These are phyloP conservation scores for Coriaria nepalensis DNA, from an alignment of 306 rosid species.

Conservation along the genomic window DNA sequence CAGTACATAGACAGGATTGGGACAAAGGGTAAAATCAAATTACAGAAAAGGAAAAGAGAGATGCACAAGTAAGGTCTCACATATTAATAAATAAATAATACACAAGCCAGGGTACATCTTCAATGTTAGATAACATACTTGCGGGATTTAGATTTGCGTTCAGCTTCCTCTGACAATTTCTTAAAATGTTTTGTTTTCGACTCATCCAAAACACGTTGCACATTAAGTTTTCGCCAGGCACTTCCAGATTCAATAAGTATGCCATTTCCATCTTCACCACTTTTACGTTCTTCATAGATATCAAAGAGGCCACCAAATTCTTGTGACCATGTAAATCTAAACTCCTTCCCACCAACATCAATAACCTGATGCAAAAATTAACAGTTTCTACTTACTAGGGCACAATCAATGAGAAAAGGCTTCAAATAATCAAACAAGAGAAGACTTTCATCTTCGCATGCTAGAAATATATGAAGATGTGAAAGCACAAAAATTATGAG, in stretches of 20 bases:
- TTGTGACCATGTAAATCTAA: conserved; percentile 72
- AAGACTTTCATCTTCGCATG: neutral
- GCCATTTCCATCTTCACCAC: conserved; percentile 75
- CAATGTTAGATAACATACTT: conserved; percentile 35
- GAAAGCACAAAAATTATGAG: too few relatives aligned
- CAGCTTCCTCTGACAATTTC: conserved; percentile 80
- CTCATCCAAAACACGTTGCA: conserved; percentile 84
- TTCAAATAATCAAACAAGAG: conserved; percentile 5
- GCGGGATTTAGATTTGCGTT: conserved; percentile 63
- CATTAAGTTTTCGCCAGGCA: conserved; percentile 93
- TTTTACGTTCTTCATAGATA: conserved; percentile 62
- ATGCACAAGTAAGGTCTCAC: too few relatives aligned
- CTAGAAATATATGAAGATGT: too few relatives aligned
- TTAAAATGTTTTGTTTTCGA: conserved; percentile 65
- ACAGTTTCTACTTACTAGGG: neutral
- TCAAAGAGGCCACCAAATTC: conserved; percentile 80
- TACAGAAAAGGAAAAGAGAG: too few relatives aligned
- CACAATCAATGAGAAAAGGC: neutral
- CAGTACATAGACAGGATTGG: too few relatives aligned
- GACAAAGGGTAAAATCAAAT: too few relatives aligned
- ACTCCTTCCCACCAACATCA: conserved; percentile 89
- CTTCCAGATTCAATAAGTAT: conserved; percentile 80
- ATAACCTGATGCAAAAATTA: conserved; percentile 46
- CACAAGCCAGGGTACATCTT: too few relatives aligned
- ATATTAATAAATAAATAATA: too few relatives aligned